Conservation (phyloP, 257 asterid genomes). For the Agastache rugosa region DNA sequence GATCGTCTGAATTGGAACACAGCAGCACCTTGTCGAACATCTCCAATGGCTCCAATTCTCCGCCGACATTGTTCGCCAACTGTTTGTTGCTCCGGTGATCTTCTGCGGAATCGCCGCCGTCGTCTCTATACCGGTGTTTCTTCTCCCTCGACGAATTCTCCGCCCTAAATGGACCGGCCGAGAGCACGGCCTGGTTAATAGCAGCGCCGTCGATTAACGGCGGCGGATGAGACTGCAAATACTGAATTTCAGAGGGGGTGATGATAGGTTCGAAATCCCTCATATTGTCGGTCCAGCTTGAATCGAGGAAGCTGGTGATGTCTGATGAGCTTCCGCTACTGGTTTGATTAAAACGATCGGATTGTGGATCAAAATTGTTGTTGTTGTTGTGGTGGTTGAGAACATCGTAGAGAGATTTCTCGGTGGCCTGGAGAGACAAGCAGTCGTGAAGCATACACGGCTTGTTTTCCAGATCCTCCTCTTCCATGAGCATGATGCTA, state of each 20-base stretch:
- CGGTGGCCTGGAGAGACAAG: conserved; percentile 76
- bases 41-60: conserved; percentile 45
- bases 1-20: conserved; percentile 24
- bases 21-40: conserved; percentile 57
- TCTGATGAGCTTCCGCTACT: conserved; percentile 34
- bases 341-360: conserved; percentile 31
- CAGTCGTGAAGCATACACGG: conserved; percentile 76
- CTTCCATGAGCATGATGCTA: conserved; percentile 75
- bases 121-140: conserved; percentile 48
- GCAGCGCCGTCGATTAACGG: background rate
- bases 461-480: conserved; percentile 64
- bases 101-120: conserved; percentile 22
- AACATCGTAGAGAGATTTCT: conserved; percentile 68
- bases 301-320: conserved; percentile 36
- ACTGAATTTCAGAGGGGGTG: conserved; percentile 8
- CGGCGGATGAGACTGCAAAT: conserved; percentile 17
- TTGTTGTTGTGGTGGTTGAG: conserved; percentile 50
- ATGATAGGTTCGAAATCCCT: conserved; percentile 29
- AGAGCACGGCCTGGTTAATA: background rate
- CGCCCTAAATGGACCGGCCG: background rate
- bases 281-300: background rate
- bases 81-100: conserved; percentile 42
- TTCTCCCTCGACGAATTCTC: conserved; percentile 31
- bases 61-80: conserved; percentile 32
- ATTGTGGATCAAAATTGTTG: background rate